phyloP scores from a whole-genome alignment of 768 basidiomycete species.

The Suillus clintonianus region DNA sequence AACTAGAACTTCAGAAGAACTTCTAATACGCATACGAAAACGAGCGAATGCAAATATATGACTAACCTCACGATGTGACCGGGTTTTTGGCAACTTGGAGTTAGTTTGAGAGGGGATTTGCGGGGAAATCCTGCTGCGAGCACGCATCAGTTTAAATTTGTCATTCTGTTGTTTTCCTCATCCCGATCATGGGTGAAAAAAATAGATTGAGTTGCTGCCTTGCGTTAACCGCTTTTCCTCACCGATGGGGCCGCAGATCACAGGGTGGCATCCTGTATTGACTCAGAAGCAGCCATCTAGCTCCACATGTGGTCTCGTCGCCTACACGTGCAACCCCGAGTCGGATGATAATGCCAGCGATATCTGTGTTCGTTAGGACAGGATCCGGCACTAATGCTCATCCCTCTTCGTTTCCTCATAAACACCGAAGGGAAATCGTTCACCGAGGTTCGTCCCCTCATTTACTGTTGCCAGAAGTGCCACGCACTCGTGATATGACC shows the following conservation, averaged over 20 bases:
- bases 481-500: not conserved
- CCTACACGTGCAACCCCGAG: not conserved
- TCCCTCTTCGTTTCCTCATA: constrained; percentile 3
- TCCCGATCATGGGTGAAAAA: not conserved
- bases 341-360: not conserved
- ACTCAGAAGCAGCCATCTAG: not conserved
- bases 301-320: not conserved
- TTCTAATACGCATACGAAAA: not conserved
- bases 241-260: not conserved
- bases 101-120: not conserved
- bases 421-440: constrained; percentile 3
- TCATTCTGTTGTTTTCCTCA: not conserved
- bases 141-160: not conserved
- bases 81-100: not conserved
- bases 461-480: not conserved
- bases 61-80: not conserved
- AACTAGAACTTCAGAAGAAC: not conserved
- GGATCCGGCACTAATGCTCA: not conserved
- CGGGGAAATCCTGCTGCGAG: not conserved
- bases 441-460: not conserved
- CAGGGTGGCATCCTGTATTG: not conserved
- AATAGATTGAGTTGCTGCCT: not conserved
- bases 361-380: not conserved
- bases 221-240: not conserved
- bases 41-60: not conserved